Evolutionary conservation across 345 rosid species (phyloP).

Genomic region (Laguncularia racemosa): DNA sequence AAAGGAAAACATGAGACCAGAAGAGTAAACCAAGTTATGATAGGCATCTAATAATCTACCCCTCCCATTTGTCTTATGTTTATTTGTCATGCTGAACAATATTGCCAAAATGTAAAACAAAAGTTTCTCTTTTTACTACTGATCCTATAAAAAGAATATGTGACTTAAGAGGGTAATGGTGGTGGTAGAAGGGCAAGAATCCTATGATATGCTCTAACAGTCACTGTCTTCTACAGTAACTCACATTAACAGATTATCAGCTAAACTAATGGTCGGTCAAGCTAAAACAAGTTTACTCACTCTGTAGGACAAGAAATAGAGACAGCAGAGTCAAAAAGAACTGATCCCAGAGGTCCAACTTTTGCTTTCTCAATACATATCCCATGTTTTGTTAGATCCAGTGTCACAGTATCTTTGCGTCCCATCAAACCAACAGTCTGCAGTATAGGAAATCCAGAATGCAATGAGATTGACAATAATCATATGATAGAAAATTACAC

Average conservation of each 20-base stretch:
- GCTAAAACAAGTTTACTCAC: slow-evolving; percentile 43
- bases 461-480: slow-evolving; percentile 1
- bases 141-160: too few relatives aligned
- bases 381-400: slow-evolving; percentile 62
- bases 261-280: not conserved
- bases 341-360: slow-evolving; percentile 87
- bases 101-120: too few relatives aligned
- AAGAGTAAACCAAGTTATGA: not conserved
- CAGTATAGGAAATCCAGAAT: slow-evolving; percentile 11
- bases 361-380: slow-evolving; percentile 62
- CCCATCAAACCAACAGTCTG: slow-evolving; percentile 61
- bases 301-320: slow-evolving; percentile 56
- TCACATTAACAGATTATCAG: too few relatives aligned
- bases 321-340: slow-evolving; percentile 83
- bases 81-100: too few relatives aligned
- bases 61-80: not conserved
- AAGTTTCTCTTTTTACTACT: too few relatives aligned
- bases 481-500: too few relatives aligned
- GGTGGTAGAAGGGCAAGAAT: too few relatives aligned
- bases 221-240: too few relatives aligned
- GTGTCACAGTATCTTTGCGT: slow-evolving; percentile 46
- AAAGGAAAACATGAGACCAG: not conserved
- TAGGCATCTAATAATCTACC: not conserved
- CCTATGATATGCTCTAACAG: too few relatives aligned
- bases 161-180: too few relatives aligned